Percentiles rank a stretch among this genome's conserved stretches.
Conservation (phyloP, 108 stramenopile genomes). For the Licmophora abbreviata region DNA sequence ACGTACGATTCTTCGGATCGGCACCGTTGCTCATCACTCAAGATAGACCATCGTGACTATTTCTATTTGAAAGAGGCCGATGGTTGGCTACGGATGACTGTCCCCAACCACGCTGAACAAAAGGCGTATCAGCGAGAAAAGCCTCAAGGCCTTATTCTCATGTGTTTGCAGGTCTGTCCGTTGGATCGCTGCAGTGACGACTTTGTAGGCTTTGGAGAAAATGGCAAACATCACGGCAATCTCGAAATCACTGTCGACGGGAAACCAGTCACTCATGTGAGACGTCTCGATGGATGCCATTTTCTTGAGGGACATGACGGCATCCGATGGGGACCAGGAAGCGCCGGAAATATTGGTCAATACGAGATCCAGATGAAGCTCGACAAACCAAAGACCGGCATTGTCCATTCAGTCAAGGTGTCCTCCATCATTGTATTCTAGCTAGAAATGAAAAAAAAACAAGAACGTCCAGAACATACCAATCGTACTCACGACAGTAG, state of each 20-base stretch:
- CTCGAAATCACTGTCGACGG: conserved; percentile 27
- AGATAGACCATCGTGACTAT: conserved; percentile 36
- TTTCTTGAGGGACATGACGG: conserved; percentile 24
- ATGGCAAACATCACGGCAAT: not conserved
- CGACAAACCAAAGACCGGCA: conserved; percentile 10
- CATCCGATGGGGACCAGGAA: conserved; percentile 8
- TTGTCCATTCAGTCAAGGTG: conserved; percentile 11
- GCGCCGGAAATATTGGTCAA: conserved; percentile 13
- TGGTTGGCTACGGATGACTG: conserved; percentile 13
- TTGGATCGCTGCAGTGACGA: conserved; percentile 25
- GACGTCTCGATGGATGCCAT: conserved; percentile 21
- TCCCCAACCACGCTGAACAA: conserved; percentile 35
- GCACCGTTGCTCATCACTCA: conserved; percentile 15
- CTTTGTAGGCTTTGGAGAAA: conserved; percentile 12
- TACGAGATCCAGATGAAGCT: conserved; percentile 16
- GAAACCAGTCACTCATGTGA: conserved; percentile 11
- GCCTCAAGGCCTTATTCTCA: conserved; percentile 17
- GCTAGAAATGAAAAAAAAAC: too few species aligned
- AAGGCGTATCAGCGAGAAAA: conserved; percentile 14
- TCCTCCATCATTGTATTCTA: conserved; percentile 27
- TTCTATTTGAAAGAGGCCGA: conserved; percentile 15
- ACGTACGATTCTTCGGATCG: conserved; percentile 25
- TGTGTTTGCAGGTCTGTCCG: conserved; percentile 27
- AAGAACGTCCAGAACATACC: too few species aligned
- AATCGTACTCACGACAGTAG: not conserved